A percentile compares a stretch with the other conserved stretches of the same genome.
Conservation (phyloP, 75 land plant species). For the Larix kaempferi region DNA sequence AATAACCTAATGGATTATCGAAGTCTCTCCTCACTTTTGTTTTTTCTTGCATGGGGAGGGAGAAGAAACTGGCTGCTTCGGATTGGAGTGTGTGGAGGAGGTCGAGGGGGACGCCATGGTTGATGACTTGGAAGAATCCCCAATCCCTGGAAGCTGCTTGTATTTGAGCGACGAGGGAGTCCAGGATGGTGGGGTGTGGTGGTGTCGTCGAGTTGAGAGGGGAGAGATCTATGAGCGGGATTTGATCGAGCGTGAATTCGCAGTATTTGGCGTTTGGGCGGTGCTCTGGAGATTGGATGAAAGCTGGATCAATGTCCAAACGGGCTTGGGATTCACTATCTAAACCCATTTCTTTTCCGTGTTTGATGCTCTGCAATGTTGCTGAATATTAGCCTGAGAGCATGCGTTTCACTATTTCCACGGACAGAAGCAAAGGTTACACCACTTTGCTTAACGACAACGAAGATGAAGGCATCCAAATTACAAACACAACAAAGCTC, state of each 20-base stretch:
- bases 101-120: constrained; percentile 61
- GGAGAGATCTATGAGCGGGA: too few relatives aligned
- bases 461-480: too few relatives aligned
- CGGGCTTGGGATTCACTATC: too few relatives aligned
- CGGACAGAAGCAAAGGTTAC: too few relatives aligned
- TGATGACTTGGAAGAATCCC: constrained; percentile 90
- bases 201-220: too few relatives aligned
- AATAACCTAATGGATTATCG: constrained; percentile 59
- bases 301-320: neutral
- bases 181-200: too few relatives aligned
- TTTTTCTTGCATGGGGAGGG: constrained; percentile 45
- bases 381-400: too few relatives aligned
- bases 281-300: neutral
- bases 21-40: constrained; percentile 51
- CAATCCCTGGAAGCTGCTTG: constrained; percentile 58
- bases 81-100: constrained; percentile 37
- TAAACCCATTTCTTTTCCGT: too few relatives aligned
- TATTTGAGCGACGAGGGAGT: constrained; percentile 16
- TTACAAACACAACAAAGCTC: too few relatives aligned
- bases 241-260: neutral
- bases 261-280: neutral
- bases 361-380: too few relatives aligned
- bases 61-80: constrained; percentile 55
- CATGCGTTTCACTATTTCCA: too few relatives aligned
- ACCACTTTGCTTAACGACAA: too few relatives aligned